Evolutionary conservation across 139 green algal genomes (phyloP), one percentile per base, ranked within the genome.

Genomic region (Parachlorella kessleri): DNA sequence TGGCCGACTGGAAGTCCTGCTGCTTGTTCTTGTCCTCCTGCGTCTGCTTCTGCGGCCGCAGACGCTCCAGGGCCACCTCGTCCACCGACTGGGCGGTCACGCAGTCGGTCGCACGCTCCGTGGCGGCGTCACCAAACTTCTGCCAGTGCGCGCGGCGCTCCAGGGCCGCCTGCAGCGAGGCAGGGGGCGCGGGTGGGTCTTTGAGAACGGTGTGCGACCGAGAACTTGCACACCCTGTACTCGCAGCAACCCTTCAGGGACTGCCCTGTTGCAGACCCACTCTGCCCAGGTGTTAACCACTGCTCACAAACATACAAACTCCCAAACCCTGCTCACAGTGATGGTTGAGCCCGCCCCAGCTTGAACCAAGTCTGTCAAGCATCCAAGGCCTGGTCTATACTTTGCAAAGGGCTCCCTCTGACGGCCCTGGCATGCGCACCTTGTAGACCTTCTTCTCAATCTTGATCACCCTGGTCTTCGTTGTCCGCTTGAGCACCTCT

Each of bases 371-470:
- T n/a, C n/a, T n/a, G n/a, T n/a, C n/a, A n/a, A n/a, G n/a, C n/a
- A n/a, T n/a, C n/a, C n/a, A n/a, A n/a, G n/a, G n/a, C n/a, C n/a
- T n/a, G n/a, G n/a, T n/a, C n/a, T n/a, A n/a, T n/a, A n/a, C n/a
- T n/a, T n/a, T n/a, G n/a, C n/a, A n/a, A n/a, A n/a, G n/a, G n/a
- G n/a, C n/a, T n/a, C n/a, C n/a, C n/a, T n/a, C n/a, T n/a, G n/a
- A n/a, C n/a, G n/a, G n/a, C n/a, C n/a, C n/a, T n/a, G 14, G 48
- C 48, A 59, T 42, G 33, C 70, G 24, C 38, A 96, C 94, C 89
- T 94, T 87, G 86, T 97, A 98, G 0, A 95, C 93, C 79, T 97
- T 94, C 90, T 96, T 96, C 82, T 99, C 93, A 66, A 98, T 90
- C 26, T 93, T 93, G 24, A 92, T 84, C n/a, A 97, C 82, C 74